Conservation (phyloP, 2,329 filamentous ascomycete species). For the Colletotrichum euphorbiae region DNA sequence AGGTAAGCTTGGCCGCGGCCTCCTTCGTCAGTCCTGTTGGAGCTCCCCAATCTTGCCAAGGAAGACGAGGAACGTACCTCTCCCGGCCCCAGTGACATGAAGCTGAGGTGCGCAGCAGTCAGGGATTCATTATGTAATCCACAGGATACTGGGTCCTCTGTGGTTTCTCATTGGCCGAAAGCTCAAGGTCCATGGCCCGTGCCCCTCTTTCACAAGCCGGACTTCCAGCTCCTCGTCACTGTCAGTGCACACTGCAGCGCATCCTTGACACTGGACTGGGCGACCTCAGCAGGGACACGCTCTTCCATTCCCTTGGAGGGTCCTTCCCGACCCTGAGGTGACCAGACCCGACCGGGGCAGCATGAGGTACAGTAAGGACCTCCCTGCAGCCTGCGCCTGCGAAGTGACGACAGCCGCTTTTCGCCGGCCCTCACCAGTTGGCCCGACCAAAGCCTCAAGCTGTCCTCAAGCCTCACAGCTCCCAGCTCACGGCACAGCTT, state of each 20-base stretch:
- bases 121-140: conserved; percentile 23
- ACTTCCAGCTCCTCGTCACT: not conserved
- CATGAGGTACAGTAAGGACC: no score
- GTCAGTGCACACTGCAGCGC: conserved; percentile 9
- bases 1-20: not conserved
- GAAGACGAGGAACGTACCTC: conserved; percentile 6
- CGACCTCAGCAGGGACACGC: no score
- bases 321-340: no score
- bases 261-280: not conserved
- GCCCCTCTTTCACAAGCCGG: conserved; percentile 36
- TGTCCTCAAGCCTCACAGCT: conserved; percentile 35
- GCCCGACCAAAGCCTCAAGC: conserved; percentile 34
- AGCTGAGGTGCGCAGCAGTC: not conserved
- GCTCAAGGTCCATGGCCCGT: not conserved
- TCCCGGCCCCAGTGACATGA: conserved; percentile 10
- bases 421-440: conserved; percentile 3
- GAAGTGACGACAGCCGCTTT: conserved; percentile 40
- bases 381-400: conserved; percentile 18
- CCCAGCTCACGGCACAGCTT: conserved; percentile 1
- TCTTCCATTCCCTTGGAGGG: conserved; percentile 5
- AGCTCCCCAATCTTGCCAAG: not conserved
- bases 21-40: not conserved
- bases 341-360: no score
- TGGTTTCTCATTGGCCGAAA: conserved; percentile 9
- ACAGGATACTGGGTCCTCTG: not conserved